Conservation (phyloP, 1,284 basidiomycete genomes). For the Rhodofomes roseus region DNA sequence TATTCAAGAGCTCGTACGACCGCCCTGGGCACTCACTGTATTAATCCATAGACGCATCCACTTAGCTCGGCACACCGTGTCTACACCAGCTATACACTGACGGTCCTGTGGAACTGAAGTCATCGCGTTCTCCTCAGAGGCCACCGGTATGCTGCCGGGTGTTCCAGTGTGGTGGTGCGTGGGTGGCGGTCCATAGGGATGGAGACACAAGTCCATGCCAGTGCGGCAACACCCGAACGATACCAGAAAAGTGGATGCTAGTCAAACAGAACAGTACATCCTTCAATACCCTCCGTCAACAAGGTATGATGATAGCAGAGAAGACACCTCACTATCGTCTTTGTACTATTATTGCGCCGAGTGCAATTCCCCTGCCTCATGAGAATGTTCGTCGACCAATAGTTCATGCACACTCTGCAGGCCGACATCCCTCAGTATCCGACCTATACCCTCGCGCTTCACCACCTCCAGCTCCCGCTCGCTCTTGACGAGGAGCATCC, state of each 20-base stretch:
- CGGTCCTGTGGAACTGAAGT: too few relatives aligned
- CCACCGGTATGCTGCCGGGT: too few relatives aligned
- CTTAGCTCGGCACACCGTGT: too few relatives aligned
- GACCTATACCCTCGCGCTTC: conserved; percentile 53
- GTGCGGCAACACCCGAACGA: too few relatives aligned
- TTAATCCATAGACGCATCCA: background rate
- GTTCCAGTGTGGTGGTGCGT: too few relatives aligned
- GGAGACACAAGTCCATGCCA: too few relatives aligned
- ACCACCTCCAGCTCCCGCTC: conserved; percentile 68
- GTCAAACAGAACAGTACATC: too few relatives aligned
- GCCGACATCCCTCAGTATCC: conserved; percentile 58
- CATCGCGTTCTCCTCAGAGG: too few relatives aligned
- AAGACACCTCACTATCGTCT: background rate
- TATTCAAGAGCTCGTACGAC: background rate
- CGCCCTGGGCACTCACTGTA: background rate
- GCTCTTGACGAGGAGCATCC: conserved; percentile 81
- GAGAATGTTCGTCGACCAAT: conserved; percentile 28
- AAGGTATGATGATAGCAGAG: background rate
- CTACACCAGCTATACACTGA: too few relatives aligned
- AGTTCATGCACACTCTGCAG: conserved; percentile 61
- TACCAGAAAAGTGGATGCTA: too few relatives aligned
- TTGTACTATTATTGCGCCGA: background rate
- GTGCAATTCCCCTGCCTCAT: background rate
- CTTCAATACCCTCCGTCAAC: too few relatives aligned
- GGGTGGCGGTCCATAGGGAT: too few relatives aligned